Evolutionary conservation across 805 yeast species (phyloP).

Genomic region (Candida tibetensis): DNA sequence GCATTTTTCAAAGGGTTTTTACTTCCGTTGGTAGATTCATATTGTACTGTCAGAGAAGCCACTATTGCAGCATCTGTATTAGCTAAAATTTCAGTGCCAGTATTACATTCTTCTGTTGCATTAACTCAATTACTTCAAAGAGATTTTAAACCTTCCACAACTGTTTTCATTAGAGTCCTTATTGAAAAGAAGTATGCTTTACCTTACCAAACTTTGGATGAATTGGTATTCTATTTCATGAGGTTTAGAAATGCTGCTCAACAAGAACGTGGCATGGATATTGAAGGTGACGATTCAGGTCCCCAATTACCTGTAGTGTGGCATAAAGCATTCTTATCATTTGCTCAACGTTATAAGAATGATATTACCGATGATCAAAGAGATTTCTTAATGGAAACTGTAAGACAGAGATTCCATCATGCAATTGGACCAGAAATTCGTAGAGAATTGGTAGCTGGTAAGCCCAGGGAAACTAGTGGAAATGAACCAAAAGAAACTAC

Average conservation of each 20-base stretch:
- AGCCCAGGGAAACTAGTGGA: slow-evolving; percentile 47
- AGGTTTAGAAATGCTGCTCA: slow-evolving; percentile 69
- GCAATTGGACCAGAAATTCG: slow-evolving; percentile 92
- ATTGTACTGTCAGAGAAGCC: slow-evolving; percentile 90
- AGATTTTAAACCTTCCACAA: slow-evolving; percentile 84
- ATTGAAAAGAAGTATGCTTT: slow-evolving; percentile 94
- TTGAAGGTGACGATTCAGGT: slow-evolving; percentile 29
- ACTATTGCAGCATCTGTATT: slow-evolving; percentile 91
- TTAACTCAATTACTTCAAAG: slow-evolving; percentile 74
- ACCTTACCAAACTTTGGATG: slow-evolving; percentile 95
- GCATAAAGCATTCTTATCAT: slow-evolving; percentile 94
- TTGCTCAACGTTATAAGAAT: slow-evolving; percentile 94
- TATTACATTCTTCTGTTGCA: slow-evolving; percentile 94
- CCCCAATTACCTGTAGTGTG: slow-evolving; percentile 87
- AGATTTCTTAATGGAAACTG: slow-evolving; percentile 86
- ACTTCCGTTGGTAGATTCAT: slow-evolving; percentile 85
- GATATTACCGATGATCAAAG: slow-evolving; percentile 99
- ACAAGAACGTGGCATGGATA: slow-evolving; percentile 39
- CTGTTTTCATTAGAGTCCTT: slow-evolving; percentile 84
- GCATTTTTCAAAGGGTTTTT: slow-evolving; percentile 97
- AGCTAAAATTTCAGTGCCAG: slow-evolving; percentile 87
- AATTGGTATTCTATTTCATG: slow-evolving; percentile 90
- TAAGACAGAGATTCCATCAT: slow-evolving; percentile 84
- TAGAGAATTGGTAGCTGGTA: slow-evolving; percentile 88
- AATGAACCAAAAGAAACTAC: slow-evolving; percentile 25